phyloP scores from a whole-genome alignment of 495 filamentous ascomycete genomes.

The Penicillium crystallinum region DNA sequence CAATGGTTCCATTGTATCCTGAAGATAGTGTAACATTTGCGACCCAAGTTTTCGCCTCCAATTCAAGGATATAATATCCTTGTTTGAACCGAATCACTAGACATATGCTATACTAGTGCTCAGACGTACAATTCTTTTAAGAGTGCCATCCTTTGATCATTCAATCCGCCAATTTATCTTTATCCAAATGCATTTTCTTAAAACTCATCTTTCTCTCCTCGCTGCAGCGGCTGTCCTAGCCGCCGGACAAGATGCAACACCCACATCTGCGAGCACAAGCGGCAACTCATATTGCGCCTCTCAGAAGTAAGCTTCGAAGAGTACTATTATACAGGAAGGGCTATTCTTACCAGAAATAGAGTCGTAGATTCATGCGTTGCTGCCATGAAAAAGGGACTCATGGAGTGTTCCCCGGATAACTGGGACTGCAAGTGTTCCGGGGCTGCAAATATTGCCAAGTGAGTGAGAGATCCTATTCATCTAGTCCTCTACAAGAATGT shows the following conservation, averaged over 20 bases:
- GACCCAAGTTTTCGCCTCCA: not conserved
- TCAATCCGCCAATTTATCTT: too few species aligned
- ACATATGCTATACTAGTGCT: not conserved
- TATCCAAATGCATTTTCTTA: conserved; percentile 1
- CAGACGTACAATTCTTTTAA: not conserved
- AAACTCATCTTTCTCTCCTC: conserved; percentile 4
- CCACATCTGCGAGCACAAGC: conserved; percentile 2
- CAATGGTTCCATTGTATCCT: not conserved
- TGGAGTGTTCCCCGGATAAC: conserved; percentile 8
- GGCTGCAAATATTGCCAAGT: conserved; percentile 24
- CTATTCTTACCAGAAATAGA: conserved; percentile 6
- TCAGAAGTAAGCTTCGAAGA: conserved; percentile 9
- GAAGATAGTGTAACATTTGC: conserved; percentile 4
- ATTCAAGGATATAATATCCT: not conserved
- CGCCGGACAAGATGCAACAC: conserved; percentile 11
- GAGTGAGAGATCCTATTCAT: not conserved
- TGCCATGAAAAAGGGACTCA: conserved; percentile 12
- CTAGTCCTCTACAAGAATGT: not conserved
- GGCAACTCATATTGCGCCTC: conserved; percentile 7
- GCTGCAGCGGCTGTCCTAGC: conserved; percentile 1
- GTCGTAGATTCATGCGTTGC: conserved; percentile 18
- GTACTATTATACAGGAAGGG: not conserved
- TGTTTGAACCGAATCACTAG: not conserved
- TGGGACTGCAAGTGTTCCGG: conserved; percentile 28
- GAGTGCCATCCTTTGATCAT: not conserved